These are phyloP conservation scores for Umbelopsis isabellina DNA, from an alignment of 192 early-diverging fungal genomes.

Conservation along the genomic window DNA sequence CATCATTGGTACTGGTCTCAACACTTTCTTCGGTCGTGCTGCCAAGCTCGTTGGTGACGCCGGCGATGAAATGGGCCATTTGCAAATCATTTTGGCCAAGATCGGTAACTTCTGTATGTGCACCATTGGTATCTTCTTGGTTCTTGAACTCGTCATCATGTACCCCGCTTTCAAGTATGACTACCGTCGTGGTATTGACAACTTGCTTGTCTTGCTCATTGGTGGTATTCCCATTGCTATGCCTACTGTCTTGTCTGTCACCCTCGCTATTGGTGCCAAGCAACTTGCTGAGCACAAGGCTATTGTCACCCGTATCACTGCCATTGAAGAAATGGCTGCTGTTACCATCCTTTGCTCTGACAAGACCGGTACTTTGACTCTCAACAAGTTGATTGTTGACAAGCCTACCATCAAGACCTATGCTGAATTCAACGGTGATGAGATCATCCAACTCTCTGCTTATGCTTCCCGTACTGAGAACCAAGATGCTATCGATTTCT, in stretches of 20 bases:
- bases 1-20: constrained; percentile 78
- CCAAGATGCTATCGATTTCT: constrained; percentile 83
- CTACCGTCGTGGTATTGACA: constrained; percentile 80
- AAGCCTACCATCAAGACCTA: constrained; percentile 71
- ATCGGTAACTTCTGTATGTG: constrained; percentile 80
- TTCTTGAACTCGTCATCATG: constrained; percentile 73
- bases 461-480: constrained; percentile 79
- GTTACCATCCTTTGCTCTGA: constrained; percentile 88
- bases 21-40: constrained; percentile 85
- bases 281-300: constrained; percentile 84
- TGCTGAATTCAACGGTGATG: constrained; percentile 60
- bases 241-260: constrained; percentile 80
- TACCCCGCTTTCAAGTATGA: constrained; percentile 68
- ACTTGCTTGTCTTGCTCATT: constrained; percentile 76
- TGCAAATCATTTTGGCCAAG: constrained; percentile 73
- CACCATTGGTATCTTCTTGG: constrained; percentile 73
- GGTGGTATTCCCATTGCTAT: constrained; percentile 84
- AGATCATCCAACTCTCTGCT: constrained; percentile 68
- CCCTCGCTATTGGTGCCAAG: constrained; percentile 79
- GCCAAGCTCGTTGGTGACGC: constrained; percentile 76
- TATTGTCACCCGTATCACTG: constrained; percentile 79
- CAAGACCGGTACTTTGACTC: constrained; percentile 95
- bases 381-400: constrained; percentile 82
- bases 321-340: constrained; percentile 81
- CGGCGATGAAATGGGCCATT: constrained; percentile 73